Conservation (phyloP, 441 rosid genomes). For the Sinapis alba region DNA sequence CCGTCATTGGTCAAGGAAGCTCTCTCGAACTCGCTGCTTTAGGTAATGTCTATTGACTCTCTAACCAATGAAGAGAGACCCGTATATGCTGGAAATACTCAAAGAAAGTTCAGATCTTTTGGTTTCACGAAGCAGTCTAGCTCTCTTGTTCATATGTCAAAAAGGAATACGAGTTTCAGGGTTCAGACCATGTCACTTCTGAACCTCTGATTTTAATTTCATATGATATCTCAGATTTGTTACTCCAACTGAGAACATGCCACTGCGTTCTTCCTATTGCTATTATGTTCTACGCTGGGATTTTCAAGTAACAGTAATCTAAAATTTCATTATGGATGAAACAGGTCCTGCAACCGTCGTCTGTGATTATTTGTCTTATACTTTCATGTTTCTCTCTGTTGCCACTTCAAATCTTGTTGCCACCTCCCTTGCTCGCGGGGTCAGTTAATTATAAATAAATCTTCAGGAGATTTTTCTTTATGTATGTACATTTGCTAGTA, state of each 20-base stretch:
- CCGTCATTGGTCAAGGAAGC: constrained; percentile 92
- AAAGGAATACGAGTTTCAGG: neutral
- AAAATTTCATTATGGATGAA: constrained; percentile 31
- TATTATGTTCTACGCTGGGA: neutral
- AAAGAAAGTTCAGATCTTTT: too few relatives aligned
- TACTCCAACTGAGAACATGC: too few relatives aligned
- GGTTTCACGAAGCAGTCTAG: too few relatives aligned
- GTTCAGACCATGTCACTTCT: constrained; percentile 5
- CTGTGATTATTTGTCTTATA: constrained; percentile 68
- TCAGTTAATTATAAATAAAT: constrained; percentile 40
- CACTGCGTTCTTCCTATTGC: neutral
- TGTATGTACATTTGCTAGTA: neutral
- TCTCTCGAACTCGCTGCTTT: constrained; percentile 67
- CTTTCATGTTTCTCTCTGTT: constrained; percentile 88
- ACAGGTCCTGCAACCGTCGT: constrained; percentile 94
- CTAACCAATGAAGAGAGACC: neutral
- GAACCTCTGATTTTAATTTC: neutral
- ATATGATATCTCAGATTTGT: neutral
- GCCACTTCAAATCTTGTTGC: constrained; percentile 94
- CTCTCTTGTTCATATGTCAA: too few relatives aligned
- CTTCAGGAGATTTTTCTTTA: neutral
- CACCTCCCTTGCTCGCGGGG: constrained; percentile 81
- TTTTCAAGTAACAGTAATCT: neutral
- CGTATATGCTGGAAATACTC: constrained; percentile 3
- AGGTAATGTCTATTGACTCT: constrained; percentile 35